A percentile compares a stretch with the other conserved stretches of the same genome.
Evolutionary conservation across 192 early-diverging fungal species (phyloP).

Genomic region (Lunasporangiospora selenospora): DNA sequence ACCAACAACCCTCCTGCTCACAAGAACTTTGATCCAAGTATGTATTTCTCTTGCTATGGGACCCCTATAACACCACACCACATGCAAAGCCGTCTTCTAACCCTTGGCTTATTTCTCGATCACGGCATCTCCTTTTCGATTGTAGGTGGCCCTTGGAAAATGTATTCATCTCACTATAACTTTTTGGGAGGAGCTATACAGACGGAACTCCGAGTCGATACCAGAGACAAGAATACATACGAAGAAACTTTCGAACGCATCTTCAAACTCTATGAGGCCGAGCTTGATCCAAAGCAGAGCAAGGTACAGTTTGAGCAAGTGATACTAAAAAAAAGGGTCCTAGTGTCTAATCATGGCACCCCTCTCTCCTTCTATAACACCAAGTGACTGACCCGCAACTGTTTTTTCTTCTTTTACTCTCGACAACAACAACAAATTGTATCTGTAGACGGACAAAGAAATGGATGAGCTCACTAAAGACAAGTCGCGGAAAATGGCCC

Average conservation of each 20-base stretch:
- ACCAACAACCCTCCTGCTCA: background rate
- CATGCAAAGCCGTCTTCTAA: too few species aligned
- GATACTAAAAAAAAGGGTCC: too few species aligned
- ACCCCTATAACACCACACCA: too few species aligned
- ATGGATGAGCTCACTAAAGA: constrained; percentile 11
- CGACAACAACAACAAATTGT: background rate
- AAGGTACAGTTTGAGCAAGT: too few species aligned
- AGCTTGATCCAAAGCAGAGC: constrained; percentile 17
- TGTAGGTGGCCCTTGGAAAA: constrained; percentile 19
- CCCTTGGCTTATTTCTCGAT: too few species aligned
- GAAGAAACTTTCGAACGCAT: constrained; percentile 22
- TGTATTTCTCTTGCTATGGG: background rate
- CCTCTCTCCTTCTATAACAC: too few species aligned
- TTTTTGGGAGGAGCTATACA: constrained; percentile 8
- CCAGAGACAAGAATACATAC: constrained; percentile 12
- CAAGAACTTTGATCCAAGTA: constrained; percentile 24
- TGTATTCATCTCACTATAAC: constrained; percentile 18
- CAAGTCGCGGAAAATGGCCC: constrained; percentile 24
- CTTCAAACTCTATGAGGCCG: constrained; percentile 6
- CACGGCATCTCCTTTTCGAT: background rate
- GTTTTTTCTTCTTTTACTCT: background rate
- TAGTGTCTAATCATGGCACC: too few species aligned
- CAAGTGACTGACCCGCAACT: too few species aligned
- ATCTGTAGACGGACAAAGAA: constrained; percentile 33
- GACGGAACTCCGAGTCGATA: background rate